A percentile compares a stretch with the other conserved stretches of the same genome.
Conservation (phyloP, 805 yeast genomes). For the Isabelozyma rhagii region DNA sequence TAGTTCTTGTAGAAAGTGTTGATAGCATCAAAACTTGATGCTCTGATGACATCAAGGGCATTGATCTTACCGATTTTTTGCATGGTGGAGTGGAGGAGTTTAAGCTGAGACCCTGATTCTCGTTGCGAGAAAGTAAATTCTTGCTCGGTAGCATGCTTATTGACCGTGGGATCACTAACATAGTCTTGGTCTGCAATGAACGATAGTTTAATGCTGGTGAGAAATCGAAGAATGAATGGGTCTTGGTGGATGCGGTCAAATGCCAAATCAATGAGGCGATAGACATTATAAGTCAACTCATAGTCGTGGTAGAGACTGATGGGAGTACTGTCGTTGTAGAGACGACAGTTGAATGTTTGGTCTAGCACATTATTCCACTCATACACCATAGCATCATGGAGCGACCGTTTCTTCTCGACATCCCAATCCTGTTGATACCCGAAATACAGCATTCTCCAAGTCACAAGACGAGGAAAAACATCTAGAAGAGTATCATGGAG, state of each 20-base stretch:
- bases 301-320: constrained; percentile 7
- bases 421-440: not conserved
- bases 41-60: not conserved
- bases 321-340: constrained; percentile 5
- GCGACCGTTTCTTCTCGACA: not conserved
- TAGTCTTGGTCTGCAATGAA: not conserved
- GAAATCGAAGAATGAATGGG: not conserved
- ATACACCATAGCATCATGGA: not conserved
- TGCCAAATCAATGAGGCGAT: constrained; percentile 9
- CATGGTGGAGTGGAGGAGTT: not conserved
- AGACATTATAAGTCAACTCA: constrained; percentile 19
- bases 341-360: constrained; percentile 1
- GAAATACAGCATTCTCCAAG: not conserved
- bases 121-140: not conserved
- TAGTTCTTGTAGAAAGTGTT: constrained; percentile 8
- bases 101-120: not conserved
- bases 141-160: not conserved
- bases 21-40: not conserved
- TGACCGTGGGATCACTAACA: constrained; percentile 1
- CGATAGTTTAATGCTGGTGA: constrained; percentile 1
- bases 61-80: constrained; percentile 2
- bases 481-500: not conserved
- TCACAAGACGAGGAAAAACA: not conserved
- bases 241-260: constrained; percentile 1
- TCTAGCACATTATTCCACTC: not conserved